Percentiles rank a stretch among this genome's conserved stretches.
Evolutionary conservation across 2,329 filamentous ascomycete species (phyloP).

Genomic region (Cryphonectria nitschkei): DNA sequence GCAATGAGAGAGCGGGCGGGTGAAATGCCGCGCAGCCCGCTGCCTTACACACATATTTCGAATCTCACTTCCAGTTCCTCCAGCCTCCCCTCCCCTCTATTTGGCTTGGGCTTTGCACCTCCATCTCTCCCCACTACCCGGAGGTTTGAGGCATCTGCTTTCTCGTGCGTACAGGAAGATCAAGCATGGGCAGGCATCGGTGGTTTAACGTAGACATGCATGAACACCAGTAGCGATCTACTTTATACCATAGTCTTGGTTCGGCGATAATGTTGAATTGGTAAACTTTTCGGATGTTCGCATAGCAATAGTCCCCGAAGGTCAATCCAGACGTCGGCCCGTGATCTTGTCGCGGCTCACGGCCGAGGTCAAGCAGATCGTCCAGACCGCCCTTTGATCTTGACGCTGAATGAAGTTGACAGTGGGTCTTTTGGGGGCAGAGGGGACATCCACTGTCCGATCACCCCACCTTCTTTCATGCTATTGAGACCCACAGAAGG

Average conservation of each 20-base stretch:
- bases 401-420: neutral
- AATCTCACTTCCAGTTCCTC: slow-evolving; percentile 12
- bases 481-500: neutral
- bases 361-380: slow-evolving; percentile 7
- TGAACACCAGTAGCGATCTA: neutral
- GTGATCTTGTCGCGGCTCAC: neutral
- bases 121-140: neutral
- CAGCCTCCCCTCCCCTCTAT: neutral
- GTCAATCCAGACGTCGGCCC: neutral
- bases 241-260: neutral
- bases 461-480: neutral
- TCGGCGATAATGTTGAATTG: neutral
- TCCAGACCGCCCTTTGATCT: slow-evolving; percentile 17
- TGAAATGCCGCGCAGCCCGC: slow-evolving; percentile 8
- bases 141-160: neutral
- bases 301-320: neutral
- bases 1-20: slow-evolving; percentile 8
- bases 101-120: neutral
- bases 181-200: neutral
- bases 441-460: neutral
- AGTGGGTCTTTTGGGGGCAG: neutral
- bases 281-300: neutral
- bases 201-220: neutral
- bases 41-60: slow-evolving; percentile 21
- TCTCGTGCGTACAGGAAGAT: neutral